phyloP scores from a whole-genome alignment of 1,139 yeast species.

The Ogataea hybrid region DNA sequence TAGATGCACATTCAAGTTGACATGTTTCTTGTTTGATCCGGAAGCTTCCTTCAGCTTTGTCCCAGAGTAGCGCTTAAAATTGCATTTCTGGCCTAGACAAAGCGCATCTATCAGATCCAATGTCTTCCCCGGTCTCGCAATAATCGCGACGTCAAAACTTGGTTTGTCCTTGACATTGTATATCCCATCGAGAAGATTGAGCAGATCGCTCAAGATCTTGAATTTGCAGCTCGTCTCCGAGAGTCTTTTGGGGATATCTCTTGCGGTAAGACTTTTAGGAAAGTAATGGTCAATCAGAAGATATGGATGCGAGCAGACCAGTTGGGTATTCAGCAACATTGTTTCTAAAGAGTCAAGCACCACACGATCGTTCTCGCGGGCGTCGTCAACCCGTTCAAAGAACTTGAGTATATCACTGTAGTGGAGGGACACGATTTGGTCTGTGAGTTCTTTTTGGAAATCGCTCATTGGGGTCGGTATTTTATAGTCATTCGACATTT shows the following conservation, averaged over 20 bases:
- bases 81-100: slow-evolving; percentile 64
- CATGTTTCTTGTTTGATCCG: slow-evolving; percentile 36
- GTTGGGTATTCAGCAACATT: slow-evolving; percentile 69
- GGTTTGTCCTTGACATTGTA: slow-evolving; percentile 24
- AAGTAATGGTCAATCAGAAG: slow-evolving; percentile 78
- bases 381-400: slow-evolving; percentile 51
- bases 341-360: slow-evolving; percentile 69
- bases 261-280: slow-evolving; percentile 76
- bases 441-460: slow-evolving; percentile 87
- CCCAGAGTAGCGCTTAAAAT: slow-evolving; percentile 68
- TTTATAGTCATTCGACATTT: slow-evolving; percentile 64
- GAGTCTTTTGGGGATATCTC: slow-evolving; percentile 72
- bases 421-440: slow-evolving; percentile 87
- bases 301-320: slow-evolving; percentile 88
- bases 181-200: slow-evolving; percentile 39
- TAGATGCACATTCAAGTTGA: slow-evolving; percentile 38
- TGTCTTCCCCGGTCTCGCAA: slow-evolving; percentile 57
- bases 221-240: slow-evolving; percentile 89
- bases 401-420: slow-evolving; percentile 86
- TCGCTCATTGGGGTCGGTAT: slow-evolving; percentile 87
- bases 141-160: slow-evolving; percentile 45
- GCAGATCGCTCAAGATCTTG: slow-evolving; percentile 58
- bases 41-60: slow-evolving; percentile 33
- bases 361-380: slow-evolving; percentile 44
- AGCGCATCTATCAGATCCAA: slow-evolving; percentile 80